Evolutionary conservation across 176 grass and related monocot genomes (phyloP).

Genomic region (Phyllostachys edulis): DNA sequence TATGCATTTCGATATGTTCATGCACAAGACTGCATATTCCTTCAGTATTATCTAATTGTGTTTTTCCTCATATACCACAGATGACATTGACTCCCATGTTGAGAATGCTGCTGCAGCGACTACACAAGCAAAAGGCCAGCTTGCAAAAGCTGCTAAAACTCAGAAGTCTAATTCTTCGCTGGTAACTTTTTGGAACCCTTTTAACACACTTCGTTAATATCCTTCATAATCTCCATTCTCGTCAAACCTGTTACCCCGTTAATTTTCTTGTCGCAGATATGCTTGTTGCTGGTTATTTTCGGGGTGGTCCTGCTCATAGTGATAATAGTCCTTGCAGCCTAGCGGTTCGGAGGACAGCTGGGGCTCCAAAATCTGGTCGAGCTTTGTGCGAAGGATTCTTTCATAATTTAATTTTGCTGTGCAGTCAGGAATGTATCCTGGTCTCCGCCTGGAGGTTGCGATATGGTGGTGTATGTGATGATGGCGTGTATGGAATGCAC

Average conservation of each 20-base stretch:
- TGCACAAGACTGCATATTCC: not conserved
- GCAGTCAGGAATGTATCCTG: constrained; percentile 39
- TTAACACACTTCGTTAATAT: not conserved
- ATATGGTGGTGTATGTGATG: constrained; percentile 31
- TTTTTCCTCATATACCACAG: constrained; percentile 36
- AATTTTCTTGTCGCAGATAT: constrained; percentile 62
- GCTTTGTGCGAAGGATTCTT: constrained; percentile 38
- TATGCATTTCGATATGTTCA: not conserved
- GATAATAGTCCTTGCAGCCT: constrained; percentile 90
- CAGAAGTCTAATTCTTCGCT: constrained; percentile 90
- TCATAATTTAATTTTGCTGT: constrained; percentile 51
- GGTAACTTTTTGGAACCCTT: constrained; percentile 44
- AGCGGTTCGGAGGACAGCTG: constrained; percentile 31
- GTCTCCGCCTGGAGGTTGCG: constrained; percentile 25
- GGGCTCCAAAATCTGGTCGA: constrained; percentile 16
- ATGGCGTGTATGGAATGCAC: constrained; percentile 38
- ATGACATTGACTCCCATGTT: constrained; percentile 72
- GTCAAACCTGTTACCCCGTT: not conserved
- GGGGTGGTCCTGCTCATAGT: constrained; percentile 92
- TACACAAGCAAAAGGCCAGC: constrained; percentile 68
- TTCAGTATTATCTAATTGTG: constrained; percentile 12
- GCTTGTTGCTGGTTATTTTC: constrained; percentile 90
- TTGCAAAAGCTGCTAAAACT: constrained; percentile 80
- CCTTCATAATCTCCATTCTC: not conserved
- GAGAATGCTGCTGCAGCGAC: constrained; percentile 66